Evolutionary conservation across 208 protist genomes (phyloP).

Genomic region (Leishmania mexicana): DNA sequence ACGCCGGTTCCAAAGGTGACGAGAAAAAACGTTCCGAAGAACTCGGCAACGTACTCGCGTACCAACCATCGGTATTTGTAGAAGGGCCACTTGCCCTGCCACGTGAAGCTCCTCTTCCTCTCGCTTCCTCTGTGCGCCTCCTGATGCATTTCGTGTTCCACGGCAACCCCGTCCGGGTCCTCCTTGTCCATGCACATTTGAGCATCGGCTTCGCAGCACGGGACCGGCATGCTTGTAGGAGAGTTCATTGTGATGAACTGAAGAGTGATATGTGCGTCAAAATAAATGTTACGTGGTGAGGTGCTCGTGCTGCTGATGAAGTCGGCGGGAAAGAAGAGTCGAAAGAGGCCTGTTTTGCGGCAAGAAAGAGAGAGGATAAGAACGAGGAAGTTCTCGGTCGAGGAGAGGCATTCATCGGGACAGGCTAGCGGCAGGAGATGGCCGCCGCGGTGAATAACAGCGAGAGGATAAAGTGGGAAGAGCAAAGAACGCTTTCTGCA

Average conservation of each 20-base stretch:
- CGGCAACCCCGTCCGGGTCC: background rate
- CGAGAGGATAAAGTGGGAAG: background rate
- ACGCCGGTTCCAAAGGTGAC: conserved; percentile 52
- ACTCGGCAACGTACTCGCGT: conserved; percentile 61
- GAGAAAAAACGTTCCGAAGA: conserved; percentile 54
- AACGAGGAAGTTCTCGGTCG: background rate
- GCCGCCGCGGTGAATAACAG: background rate
- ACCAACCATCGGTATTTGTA: conserved; percentile 29
- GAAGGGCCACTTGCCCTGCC: conserved; percentile 38
- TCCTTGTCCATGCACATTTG: conserved; percentile 14
- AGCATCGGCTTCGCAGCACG: background rate
- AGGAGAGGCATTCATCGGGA: background rate
- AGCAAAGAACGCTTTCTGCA: background rate
- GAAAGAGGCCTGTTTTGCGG: background rate
- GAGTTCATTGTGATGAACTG: background rate
- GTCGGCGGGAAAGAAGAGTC: background rate
- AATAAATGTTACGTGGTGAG: background rate
- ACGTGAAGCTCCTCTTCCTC: conserved; percentile 8
- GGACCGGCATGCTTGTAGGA: background rate
- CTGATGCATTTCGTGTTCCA: conserved; percentile 2
- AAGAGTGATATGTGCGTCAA: background rate
- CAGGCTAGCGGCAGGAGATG: background rate
- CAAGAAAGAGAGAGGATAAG: background rate
- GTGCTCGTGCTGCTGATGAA: background rate
- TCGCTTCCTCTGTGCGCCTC: background rate